A percentile compares a stretch with the other conserved stretches of the same genome.
These are phyloP conservation scores for Seiridium cupressi DNA, from an alignment of 2,329 filamentous ascomycete genomes.

Conservation along the genomic window DNA sequence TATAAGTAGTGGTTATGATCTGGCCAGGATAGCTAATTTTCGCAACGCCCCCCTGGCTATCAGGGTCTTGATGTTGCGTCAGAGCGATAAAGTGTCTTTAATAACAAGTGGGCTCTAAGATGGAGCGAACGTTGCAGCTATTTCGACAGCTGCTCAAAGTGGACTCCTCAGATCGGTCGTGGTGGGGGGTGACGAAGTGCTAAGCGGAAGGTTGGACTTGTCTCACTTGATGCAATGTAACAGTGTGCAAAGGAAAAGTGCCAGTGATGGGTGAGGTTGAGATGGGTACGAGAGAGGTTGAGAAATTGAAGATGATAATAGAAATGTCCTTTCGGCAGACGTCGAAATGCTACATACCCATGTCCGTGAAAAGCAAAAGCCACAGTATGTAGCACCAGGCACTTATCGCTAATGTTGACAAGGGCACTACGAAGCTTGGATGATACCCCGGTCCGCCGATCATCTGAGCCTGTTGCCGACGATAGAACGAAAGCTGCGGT, in stretches of 20 bases:
- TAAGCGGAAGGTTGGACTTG: not conserved
- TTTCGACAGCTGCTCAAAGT: not conserved
- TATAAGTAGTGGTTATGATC: not conserved
- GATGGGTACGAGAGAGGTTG: too few relatives aligned
- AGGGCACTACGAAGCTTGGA: too few relatives aligned
- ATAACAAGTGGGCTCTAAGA: not conserved
- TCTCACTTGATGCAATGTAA: not conserved
- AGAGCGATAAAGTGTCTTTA: not conserved
- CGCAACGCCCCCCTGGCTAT: not conserved
- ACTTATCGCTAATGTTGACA: too few relatives aligned
- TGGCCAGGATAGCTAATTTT: not conserved
- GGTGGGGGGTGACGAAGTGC: not conserved
- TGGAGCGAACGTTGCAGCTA: slow-evolving; percentile 1
- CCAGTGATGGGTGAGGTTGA: not conserved
- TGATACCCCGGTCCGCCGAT: too few relatives aligned
- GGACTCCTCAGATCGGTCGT: not conserved
- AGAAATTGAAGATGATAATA: too few relatives aligned
- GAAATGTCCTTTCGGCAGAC: too few relatives aligned
- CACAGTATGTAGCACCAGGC: too few relatives aligned
- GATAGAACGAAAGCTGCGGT: too few relatives aligned
- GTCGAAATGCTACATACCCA: too few relatives aligned
- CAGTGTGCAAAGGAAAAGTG: not conserved
- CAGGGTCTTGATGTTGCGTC: not conserved
- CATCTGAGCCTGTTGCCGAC: too few relatives aligned
- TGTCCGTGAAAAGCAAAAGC: too few relatives aligned